A percentile compares a stretch with the other conserved stretches of the same genome.
Conservation (phyloP, 257 asterid genomes). For the Mentha longifolia region DNA sequence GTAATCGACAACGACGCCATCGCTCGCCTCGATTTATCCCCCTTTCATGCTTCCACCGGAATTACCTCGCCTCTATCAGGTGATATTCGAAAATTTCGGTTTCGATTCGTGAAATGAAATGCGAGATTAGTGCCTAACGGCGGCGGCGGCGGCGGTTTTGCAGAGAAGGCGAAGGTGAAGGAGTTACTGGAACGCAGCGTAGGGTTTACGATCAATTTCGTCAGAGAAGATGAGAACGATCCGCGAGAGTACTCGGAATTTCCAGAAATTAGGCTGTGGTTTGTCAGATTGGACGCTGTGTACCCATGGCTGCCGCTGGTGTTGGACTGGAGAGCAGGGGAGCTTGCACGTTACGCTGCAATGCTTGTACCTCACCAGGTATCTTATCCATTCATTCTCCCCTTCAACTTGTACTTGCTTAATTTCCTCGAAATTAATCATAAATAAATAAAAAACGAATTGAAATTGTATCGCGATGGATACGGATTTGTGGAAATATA, state of each 20-base stretch:
- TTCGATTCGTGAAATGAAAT: background rate
- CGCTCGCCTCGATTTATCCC: conserved; percentile 55
- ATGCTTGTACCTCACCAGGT: conserved; percentile 96
- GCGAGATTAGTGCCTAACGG: background rate
- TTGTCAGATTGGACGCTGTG: conserved; percentile 65
- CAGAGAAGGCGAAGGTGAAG: conserved; percentile 65
- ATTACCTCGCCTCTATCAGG: conserved; percentile 53
- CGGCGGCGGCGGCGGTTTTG: background rate
- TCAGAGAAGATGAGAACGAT: conserved; percentile 67
- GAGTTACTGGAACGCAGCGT: conserved; percentile 67
- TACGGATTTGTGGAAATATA: too few species aligned
- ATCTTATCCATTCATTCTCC: background rate
- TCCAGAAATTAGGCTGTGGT: conserved; percentile 90
- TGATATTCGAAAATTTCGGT: conserved; percentile 1
- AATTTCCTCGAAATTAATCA: too few species aligned
- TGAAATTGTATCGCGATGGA: too few species aligned
- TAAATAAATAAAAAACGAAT: background rate
- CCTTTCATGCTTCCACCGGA: conserved; percentile 61
- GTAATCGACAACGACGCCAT: conserved; percentile 67
- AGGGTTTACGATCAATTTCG: conserved; percentile 76
- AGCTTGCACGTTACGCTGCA: conserved; percentile 90
- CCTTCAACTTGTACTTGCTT: too few species aligned
- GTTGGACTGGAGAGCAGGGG: conserved; percentile 93
- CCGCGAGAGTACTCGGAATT: conserved; percentile 79
- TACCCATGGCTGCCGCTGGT: conserved; percentile 91